Evolutionary conservation across 75 land plant species (phyloP).

Genomic region (Gnetum montanum): DNA sequence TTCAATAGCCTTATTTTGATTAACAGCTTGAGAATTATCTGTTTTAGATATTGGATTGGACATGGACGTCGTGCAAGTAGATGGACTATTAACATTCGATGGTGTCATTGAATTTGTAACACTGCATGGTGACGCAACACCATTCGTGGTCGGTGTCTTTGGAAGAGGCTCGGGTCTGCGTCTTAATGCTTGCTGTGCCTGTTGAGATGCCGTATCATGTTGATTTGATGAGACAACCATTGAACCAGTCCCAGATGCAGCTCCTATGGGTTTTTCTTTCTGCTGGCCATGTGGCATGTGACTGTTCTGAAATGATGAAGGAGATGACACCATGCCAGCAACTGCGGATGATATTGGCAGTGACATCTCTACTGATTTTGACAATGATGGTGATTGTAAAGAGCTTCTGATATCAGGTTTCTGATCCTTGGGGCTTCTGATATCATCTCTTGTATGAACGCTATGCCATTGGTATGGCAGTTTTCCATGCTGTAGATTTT

Average conservation of each 20-base stretch:
- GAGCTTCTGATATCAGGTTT: conserved; percentile 22
- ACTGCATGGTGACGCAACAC: conserved; percentile 72
- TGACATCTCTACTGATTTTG: conserved; percentile 50
- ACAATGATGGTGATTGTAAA: conserved; percentile 41
- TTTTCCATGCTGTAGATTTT: conserved; percentile 26
- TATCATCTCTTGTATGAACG: conserved; percentile 42
- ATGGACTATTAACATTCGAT: conserved; percentile 61
- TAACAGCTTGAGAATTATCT: conserved; percentile 14
- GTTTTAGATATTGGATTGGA: background rate
- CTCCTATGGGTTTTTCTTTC: conserved; percentile 44
- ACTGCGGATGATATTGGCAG: conserved; percentile 4
- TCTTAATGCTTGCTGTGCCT: conserved; percentile 30
- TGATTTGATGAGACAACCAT: conserved; percentile 39
- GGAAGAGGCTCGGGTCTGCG: conserved; percentile 61
- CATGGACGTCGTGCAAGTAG: conserved; percentile 40
- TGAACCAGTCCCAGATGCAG: conserved; percentile 26
- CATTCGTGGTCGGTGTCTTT: conserved; percentile 37
- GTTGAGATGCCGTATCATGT: conserved; percentile 42
- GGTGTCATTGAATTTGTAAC: conserved; percentile 49
- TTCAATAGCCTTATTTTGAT: conserved; percentile 23
- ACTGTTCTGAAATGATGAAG: conserved; percentile 30
- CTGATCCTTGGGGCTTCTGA: conserved; percentile 37
- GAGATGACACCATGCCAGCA: conserved; percentile 20
- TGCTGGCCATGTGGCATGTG: conserved; percentile 28
- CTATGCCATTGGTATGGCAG: conserved; percentile 39